Base-by-base conservation (phyloP, 441 rosid species). In the Populus hybrid region DNA sequence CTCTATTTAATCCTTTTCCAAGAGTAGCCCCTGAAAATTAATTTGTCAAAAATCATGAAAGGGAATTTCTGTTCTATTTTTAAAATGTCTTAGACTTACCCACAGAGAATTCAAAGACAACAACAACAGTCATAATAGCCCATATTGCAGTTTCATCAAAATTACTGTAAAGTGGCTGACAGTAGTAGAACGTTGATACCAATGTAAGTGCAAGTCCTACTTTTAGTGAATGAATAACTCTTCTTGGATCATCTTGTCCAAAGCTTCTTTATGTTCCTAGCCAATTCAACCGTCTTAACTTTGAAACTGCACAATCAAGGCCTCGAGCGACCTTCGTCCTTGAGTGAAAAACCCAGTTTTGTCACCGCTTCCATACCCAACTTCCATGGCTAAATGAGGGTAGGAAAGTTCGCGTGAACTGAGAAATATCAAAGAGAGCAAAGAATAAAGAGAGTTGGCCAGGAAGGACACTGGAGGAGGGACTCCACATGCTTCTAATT, bases 171-270 rank as follows among this genome's bases (percentile, higher is more conserved):
- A 28, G 30, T 28, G 30, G 30, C 30, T 28, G 30, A 28, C 30
- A 28, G 30, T 28, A 28, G 30, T 28, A 28, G 30, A 28, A 28
- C 30, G 2, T 28, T 28, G 30, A 28, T 28, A 28, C 30, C 30
- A 28, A 28, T 28, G 30, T 28, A 28, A 28, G 30, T 28, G 30
- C 30, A 28, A 28, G 30, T 28, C 30, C 30, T 28, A 28, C 30
- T 28, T 28, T 28, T 28, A 28, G 30, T 28, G 30, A 28, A 28
- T 28, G 30, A 28, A 28, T 28, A 69, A 85, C 46, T 79, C 85
- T 88, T 79, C 98, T 89, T 1, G 88, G 90, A 50, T 94, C 97
- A 67, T 91, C 98, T 79, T 82, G 71, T 38, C 81, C 91, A 14
- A 94, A n/a, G 75, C 69, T 87, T 85, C 64, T 50, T 84, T 10